Conservation (phyloP, 1,284 basidiomycete genomes). For the Laetiporus sulphureus region DNA sequence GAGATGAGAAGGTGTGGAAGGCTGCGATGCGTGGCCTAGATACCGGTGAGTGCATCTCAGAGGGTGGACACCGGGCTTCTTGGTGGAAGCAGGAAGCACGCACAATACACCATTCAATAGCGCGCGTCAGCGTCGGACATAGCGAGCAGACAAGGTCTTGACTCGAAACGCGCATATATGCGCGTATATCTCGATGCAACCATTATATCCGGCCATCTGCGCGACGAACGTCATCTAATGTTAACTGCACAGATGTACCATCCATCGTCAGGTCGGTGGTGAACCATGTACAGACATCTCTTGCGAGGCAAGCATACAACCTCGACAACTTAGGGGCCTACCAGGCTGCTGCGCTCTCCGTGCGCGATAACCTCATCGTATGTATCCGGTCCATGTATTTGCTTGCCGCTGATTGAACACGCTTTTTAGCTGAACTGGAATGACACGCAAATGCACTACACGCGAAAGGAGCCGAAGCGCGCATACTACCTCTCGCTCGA, state of each 20-base stretch:
- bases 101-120: too few species aligned
- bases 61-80: background rate
- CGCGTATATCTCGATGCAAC: too few species aligned
- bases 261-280: conserved; percentile 79
- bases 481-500: conserved; percentile 90
- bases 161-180: too few species aligned
- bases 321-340: conserved; percentile 79
- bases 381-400: conserved; percentile 14
- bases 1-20: conserved; percentile 80
- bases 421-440: conserved; percentile 70
- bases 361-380: conserved; percentile 81
- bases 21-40: conserved; percentile 53
- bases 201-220: too few species aligned
- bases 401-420: conserved; percentile 1
- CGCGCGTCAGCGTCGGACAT: too few species aligned
- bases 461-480: conserved; percentile 68
- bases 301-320: conserved; percentile 86
- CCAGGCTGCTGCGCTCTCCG: conserved; percentile 75
- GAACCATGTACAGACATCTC: conserved; percentile 79
- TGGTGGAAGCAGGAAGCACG: background rate
- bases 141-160: too few species aligned
- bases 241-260: conserved; percentile 41
- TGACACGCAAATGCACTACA: conserved; percentile 64
- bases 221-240: too few species aligned
- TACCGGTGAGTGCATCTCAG: conserved; percentile 48